These are phyloP conservation scores for Pseudogymnoascus destructans DNA, from an alignment of 2,329 filamentous ascomycete species.

Conservation along the genomic window DNA sequence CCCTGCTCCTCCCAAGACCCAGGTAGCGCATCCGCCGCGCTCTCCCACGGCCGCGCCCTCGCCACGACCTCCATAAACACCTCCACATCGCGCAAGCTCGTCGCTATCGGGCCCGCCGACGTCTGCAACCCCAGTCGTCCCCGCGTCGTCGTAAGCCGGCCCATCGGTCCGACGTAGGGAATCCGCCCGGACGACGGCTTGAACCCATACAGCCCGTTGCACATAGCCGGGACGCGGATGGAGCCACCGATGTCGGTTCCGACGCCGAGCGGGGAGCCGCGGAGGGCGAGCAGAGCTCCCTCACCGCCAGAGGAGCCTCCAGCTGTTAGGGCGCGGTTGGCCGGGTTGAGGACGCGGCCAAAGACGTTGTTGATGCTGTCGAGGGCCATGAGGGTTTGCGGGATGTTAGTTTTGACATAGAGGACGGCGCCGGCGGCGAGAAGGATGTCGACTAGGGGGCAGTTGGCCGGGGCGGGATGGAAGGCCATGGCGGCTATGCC, in stretches of 20 bases:
- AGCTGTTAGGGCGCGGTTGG: constrained; percentile 43
- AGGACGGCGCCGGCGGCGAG: constrained; percentile 48
- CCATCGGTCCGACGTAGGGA: constrained; percentile 31
- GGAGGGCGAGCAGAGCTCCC: constrained; percentile 44
- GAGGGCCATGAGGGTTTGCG: constrained; percentile 40
- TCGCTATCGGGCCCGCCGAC: constrained; percentile 35
- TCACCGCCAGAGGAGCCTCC: constrained; percentile 55
- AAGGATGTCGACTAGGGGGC: constrained; percentile 44
- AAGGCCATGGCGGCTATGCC: constrained; percentile 44
- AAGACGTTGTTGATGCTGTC: constrained; percentile 50
- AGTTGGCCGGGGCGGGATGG: constrained; percentile 39
- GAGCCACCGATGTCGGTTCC: constrained; percentile 48
- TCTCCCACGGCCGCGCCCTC: constrained; percentile 37
- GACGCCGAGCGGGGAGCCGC: constrained; percentile 39
- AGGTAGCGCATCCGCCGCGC: constrained; percentile 32
- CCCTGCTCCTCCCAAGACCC: constrained; percentile 29
- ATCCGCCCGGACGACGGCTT: constrained; percentile 33
- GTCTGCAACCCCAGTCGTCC: constrained; percentile 37
- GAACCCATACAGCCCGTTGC: constrained; percentile 37
- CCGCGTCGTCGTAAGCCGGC: constrained; percentile 38
- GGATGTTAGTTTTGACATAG: constrained; percentile 60
- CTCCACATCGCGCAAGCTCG: constrained; percentile 37
- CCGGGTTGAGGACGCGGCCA: constrained; percentile 48
- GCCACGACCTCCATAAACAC: constrained; percentile 37
- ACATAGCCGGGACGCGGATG: constrained; percentile 33